A percentile compares a stretch with the other conserved stretches of the same genome.
Conservation (phyloP, 768 basidiomycete species). For the Lyophyllum semitale region DNA sequence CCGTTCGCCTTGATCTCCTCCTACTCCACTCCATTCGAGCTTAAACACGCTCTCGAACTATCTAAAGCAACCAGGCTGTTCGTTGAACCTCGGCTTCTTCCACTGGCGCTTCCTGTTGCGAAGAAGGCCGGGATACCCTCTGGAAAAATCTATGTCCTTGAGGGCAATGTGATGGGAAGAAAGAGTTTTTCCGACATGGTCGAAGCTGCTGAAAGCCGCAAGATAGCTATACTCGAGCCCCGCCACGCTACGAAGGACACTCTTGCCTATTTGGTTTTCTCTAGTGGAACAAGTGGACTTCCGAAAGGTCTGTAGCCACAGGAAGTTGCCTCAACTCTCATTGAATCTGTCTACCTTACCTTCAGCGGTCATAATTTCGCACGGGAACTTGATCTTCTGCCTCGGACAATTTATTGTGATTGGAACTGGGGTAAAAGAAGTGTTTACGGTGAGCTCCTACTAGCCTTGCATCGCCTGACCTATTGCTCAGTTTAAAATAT, state of each 20-base stretch:
- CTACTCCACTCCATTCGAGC: conserved; percentile 58
- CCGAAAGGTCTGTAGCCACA: conserved; percentile 20
- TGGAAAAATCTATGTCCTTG: conserved; percentile 49
- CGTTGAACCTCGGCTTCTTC: conserved; percentile 47
- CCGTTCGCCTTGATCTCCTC: conserved; percentile 58
- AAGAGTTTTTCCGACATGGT: conserved; percentile 46
- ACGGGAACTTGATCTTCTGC: conserved; percentile 58
- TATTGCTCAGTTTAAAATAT: neutral
- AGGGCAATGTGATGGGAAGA: conserved; percentile 40
- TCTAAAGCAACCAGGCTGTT: conserved; percentile 55
- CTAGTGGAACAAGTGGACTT: conserved; percentile 26
- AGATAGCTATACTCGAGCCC: neutral
- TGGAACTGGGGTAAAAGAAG: conserved; percentile 27
- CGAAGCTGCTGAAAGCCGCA: conserved; percentile 25
- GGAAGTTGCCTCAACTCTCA: neutral
- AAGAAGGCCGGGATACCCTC: conserved; percentile 34
- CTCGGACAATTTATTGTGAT: conserved; percentile 38
- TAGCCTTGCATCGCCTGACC: neutral
- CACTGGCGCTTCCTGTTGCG: conserved; percentile 39
- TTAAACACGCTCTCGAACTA: conserved; percentile 49
- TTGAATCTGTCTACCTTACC: neutral
- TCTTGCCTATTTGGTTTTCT: conserved; percentile 23
- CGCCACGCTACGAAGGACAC: conserved; percentile 19
- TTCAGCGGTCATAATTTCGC: conserved; percentile 71
- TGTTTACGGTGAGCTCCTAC: conserved; percentile 37